These are phyloP conservation scores for Tulasnella sp. DNA, from an alignment of 768 basidiomycete species.

Conservation along the genomic window DNA sequence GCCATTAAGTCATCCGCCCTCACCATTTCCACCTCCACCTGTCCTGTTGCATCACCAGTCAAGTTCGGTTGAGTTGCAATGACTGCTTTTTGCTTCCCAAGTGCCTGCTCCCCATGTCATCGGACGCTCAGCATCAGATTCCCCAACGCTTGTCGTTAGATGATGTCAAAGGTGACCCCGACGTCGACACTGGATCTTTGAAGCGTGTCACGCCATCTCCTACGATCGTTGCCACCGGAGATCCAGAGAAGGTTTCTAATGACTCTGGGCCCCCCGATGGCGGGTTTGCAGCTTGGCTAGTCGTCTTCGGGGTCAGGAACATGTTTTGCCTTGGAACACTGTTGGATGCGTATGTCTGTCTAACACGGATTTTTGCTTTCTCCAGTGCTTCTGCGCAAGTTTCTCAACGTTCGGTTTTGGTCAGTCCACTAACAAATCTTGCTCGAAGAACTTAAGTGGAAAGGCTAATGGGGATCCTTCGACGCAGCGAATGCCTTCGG, in stretches of 20 bases:
- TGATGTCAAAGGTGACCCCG: too few relatives aligned
- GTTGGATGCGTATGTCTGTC: not conserved
- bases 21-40: too few relatives aligned
- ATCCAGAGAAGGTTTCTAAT: not conserved
- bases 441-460: not conserved
- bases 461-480: not conserved
- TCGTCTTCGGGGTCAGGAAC: conserved; percentile 6
- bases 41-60: too few relatives aligned
- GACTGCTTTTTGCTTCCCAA: too few relatives aligned
- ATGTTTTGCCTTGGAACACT: too few relatives aligned
- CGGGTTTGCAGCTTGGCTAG: conserved; percentile 5
- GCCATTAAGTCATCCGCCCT: too few relatives aligned
- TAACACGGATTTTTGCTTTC: not conserved
- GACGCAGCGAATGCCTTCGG: conserved; percentile 10
- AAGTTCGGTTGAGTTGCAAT: too few relatives aligned
- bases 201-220: too few relatives aligned
- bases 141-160: too few relatives aligned
- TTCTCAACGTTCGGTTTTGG: conserved; percentile 5
- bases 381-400: not conserved
- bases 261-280: conserved; percentile 1
- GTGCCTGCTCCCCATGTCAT: too few relatives aligned
- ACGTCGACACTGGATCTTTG: too few relatives aligned
- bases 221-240: not conserved
- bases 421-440: not conserved
- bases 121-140: too few relatives aligned